Evolutionary conservation across 768 basidiomycete species (phyloP).

Genomic region (Exsudoporus frostii): DNA sequence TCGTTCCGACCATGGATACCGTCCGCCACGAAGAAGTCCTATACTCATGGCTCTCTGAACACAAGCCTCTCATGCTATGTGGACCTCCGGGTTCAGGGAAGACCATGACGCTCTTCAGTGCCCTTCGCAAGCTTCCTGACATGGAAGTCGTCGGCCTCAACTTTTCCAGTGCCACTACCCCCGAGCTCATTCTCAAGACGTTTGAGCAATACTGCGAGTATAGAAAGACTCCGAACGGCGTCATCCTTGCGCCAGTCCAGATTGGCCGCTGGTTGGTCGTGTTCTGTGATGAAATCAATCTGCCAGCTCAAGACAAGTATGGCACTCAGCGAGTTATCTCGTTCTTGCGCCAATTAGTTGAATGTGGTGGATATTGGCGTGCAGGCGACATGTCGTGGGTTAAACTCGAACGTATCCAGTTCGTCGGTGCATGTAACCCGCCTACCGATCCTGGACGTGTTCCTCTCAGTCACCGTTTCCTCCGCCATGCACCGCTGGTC

Average conservation of each 20-base stretch:
- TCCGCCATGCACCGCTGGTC: conserved; percentile 93
- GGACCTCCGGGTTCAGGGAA: conserved; percentile 99
- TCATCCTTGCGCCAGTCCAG: conserved; percentile 88
- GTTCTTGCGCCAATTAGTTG: conserved; percentile 95
- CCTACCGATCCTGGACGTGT: conserved; percentile 99
- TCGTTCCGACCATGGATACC: conserved; percentile 98
- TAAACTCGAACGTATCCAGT: conserved; percentile 96
- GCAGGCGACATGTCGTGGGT: conserved; percentile 96
- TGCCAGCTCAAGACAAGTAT: conserved; percentile 95
- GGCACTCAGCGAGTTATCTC: conserved; percentile 99
- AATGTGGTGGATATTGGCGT: conserved; percentile 93
- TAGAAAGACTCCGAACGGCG: conserved; percentile 97
- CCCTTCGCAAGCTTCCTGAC: conserved; percentile 93
- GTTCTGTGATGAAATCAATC: conserved; percentile 99
- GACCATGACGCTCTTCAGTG: conserved; percentile 99
- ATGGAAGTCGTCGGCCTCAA: conserved; percentile 99
- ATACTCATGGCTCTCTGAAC: conserved; percentile 98
- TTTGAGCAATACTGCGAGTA: conserved; percentile 99
- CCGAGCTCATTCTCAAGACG: conserved; percentile 96
- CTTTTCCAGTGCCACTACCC: conserved; percentile 98
- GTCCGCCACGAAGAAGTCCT: conserved; percentile 98
- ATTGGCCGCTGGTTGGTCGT: conserved; percentile 98
- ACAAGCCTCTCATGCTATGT: conserved; percentile 96
- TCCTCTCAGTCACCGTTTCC: conserved; percentile 95
- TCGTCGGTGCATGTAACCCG: conserved; percentile 98